Evolutionary conservation across 768 basidiomycete species (phyloP), one percentile per base, ranked within the genome.

Genomic region (Suillus luteus): DNA sequence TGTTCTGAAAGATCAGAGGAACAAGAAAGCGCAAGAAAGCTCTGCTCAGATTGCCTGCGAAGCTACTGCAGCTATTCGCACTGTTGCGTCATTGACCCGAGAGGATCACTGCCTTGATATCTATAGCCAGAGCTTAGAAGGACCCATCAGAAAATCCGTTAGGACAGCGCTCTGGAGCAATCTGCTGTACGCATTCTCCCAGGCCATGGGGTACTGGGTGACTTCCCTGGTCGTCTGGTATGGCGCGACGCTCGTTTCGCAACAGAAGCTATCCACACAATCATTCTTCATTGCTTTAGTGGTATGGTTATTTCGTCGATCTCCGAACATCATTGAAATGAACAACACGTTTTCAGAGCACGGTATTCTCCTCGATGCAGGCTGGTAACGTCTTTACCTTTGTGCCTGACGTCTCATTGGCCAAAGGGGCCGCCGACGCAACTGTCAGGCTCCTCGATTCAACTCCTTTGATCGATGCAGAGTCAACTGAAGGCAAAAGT

Each of bases 31-130:
- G 0, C 93, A 98, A 71, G 91, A 89, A 69, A 76, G 75, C 7
- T 93, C 92, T 31, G 92, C 95, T 8, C 94, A 96, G 64, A 72
- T 95, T 19, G 95, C 95, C 44, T 95, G 93, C 67, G 96, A 98
- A 75, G 93, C 94, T 37, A 93, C 94, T 38, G 90, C 84, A 11
- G 84, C 96, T 14, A 96, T 98, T 68, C 85, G 92, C 44, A 97
- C 96, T 1, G 94, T 98, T 38, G 94, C 95, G 10, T 83, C 89
- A 1, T 81, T 98, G 51, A 96, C 93, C 0, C 82, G 95, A 24
- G 96, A 98, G 73, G 83, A 88, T 31, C 92, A 95, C 66, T 93
- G 92, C 71, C 80, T 83, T 59, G 70, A 79, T 19, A 70, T 85
- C 5, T 93, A 93, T 75, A 86, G 86, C 69, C 62, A 81, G 61